These are phyloP conservation scores for Trypanosoma cruzi DNA, from an alignment of 208 protist species.

Conservation along the genomic window DNA sequence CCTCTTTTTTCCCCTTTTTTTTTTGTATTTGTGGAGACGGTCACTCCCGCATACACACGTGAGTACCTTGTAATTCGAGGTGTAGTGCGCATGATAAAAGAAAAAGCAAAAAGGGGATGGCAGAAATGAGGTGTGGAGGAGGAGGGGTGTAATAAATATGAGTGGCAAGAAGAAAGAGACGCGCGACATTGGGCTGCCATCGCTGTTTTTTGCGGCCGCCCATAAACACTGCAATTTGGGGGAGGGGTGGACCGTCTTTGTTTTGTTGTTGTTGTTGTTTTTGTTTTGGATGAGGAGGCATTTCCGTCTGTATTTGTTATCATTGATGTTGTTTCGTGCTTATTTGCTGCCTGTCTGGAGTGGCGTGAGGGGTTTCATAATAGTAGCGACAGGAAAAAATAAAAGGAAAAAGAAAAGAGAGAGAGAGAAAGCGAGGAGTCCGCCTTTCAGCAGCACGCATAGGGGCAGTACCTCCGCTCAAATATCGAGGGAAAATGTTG, in stretches of 20 bases:
- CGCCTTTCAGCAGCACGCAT: background rate
- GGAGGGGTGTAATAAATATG: too few relatives aligned
- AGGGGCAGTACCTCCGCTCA: background rate
- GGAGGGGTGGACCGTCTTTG: background rate
- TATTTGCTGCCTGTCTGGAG: background rate
- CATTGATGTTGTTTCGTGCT: background rate
- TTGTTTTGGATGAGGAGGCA: background rate
- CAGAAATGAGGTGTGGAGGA: too few relatives aligned
- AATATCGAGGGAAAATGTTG: background rate
- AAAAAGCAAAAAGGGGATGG: too few relatives aligned
- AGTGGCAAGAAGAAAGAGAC: too few relatives aligned
- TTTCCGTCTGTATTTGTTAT: background rate
- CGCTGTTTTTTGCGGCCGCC: too few relatives aligned
- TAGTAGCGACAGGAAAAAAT: background rate
- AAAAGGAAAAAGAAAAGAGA: background rate
- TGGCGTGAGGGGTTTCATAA: background rate
- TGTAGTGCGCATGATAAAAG: too few relatives aligned
- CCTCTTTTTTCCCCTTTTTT: too few relatives aligned
- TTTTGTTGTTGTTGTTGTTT: background rate
- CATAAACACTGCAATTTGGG: too few relatives aligned
- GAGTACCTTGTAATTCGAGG: too few relatives aligned
- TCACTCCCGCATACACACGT: too few relatives aligned
- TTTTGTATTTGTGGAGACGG: too few relatives aligned
- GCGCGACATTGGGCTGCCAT: too few relatives aligned
- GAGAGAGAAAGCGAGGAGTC: background rate